Evolutionary conservation across 352 stramenopile genomes (phyloP), one percentile per base, ranked within the genome.

Genomic region (Phytophthora boehmeriae): DNA sequence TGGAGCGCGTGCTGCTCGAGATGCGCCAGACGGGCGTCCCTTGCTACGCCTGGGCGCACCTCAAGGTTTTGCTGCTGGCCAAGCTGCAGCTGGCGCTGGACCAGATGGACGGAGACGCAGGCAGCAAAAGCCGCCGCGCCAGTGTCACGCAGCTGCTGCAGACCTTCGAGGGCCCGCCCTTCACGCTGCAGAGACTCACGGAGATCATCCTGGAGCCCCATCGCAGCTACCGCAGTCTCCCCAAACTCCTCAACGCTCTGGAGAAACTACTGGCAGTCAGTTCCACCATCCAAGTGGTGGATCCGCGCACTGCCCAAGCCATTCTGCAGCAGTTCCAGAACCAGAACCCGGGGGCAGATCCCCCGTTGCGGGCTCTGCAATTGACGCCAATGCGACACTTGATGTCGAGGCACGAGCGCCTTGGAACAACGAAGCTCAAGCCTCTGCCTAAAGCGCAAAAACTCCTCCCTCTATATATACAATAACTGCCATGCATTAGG

Each of bases 191-290:
- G 62, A 73, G 86, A 0, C 75, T 95, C 47, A 88, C 81, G 2
- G 86, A 95, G 68, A 79, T 95, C 36, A 81, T 93, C 43, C 9
- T 92, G 39, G 72, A 91, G 54, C 86, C 86, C 0, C 65, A 71
- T 11, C 80, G 78, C 49, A 86, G 73, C 23, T 95, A 95, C 78
- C 86, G 80, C 66, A 90, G 59, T 46, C 71, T 89, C 32, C 78
- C 80, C 67, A 95, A 95, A 58, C 71, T 93, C 45, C 77, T 93
- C 54, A 93, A 93, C 27, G 86, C 83, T 17, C 70, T 95, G 19
- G 82, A 95, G 70, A 95, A 95, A 75, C 66, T 92, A 35, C 68
- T 92, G 9, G 73, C 80, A 1, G 80, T 92, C 57, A 90, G 72
- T 41, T 89, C 80, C 41, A 92, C 80, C 23, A 80, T 90, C 41